Percentiles rank a stretch among this genome's conserved stretches.
Conservation (phyloP, 352 stramenopile genomes). For the Phytophthora quininea region DNA sequence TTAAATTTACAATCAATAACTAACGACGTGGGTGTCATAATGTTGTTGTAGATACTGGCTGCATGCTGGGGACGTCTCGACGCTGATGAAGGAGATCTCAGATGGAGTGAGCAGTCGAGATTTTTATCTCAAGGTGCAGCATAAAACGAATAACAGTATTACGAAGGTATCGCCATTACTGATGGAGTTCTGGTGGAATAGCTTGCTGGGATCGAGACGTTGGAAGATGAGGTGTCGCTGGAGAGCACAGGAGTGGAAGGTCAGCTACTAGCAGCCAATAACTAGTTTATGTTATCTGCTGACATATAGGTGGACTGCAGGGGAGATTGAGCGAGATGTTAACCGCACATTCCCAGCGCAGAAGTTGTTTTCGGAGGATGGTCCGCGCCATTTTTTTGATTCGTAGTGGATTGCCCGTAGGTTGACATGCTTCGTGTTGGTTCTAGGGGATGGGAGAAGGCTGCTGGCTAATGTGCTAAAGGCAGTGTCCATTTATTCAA, state of each 20-base stretch:
- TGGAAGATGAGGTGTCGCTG: constrained; percentile 43
- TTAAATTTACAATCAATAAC: no score
- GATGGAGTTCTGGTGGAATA: constrained; percentile 18
- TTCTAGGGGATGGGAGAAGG: constrained; percentile 52
- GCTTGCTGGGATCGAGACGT: constrained; percentile 45
- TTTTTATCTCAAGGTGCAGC: constrained; percentile 38
- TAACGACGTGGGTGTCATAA: neutral
- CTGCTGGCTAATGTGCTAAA: constrained; percentile 82
- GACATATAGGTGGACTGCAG: constrained; percentile 17
- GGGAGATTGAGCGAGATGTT: constrained; percentile 79
- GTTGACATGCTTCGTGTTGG: constrained; percentile 3
- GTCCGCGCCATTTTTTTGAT: constrained; percentile 9
- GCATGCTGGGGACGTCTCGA: constrained; percentile 32
- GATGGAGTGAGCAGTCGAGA: constrained; percentile 8
- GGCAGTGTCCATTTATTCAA: constrained; percentile 48
- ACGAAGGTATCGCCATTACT: no score
- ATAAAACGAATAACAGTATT: neutral
- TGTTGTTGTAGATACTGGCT: constrained; percentile 45
- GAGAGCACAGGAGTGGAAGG: constrained; percentile 68
- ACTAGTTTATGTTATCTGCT: no score
- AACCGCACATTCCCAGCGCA: constrained; percentile 71
- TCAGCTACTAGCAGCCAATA: neutral
- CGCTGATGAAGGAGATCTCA: constrained; percentile 29
- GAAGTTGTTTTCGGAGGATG: constrained; percentile 53
- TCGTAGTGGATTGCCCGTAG: no score